A percentile compares a stretch with the other conserved stretches of the same genome.
phyloP scores from a whole-genome alignment of 768 basidiomycete species.

The Trametes cinnabarina region DNA sequence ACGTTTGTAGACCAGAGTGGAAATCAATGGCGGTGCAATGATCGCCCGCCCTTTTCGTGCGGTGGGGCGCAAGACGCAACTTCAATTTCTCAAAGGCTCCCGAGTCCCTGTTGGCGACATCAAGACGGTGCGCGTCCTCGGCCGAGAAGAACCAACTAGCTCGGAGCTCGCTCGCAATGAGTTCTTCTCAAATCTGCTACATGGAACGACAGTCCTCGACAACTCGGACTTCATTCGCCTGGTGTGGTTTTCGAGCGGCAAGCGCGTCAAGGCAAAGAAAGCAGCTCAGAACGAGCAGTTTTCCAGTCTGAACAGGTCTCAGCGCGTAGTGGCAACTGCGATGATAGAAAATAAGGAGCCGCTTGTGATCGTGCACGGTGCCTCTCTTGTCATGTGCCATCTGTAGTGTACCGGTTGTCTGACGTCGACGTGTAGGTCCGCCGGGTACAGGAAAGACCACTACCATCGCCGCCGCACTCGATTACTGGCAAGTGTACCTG shows the following conservation, averaged over 20 bases:
- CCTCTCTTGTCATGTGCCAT: background rate
- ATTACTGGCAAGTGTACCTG: background rate
- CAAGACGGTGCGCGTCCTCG: slow-evolving; percentile 37
- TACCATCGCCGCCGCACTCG: slow-evolving; percentile 39
- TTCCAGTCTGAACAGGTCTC: slow-evolving; percentile 37
- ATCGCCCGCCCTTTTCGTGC: slow-evolving; percentile 30
- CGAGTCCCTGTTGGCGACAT: slow-evolving; percentile 23
- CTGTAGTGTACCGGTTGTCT: too few relatives aligned
- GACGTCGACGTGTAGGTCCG: slow-evolving; percentile 31
- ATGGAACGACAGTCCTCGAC: slow-evolving; percentile 29
- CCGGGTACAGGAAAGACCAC: slow-evolving; percentile 47
- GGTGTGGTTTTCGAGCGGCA: slow-evolving; percentile 40
- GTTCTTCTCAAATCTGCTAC: slow-evolving; percentile 37
- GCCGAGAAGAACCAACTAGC: slow-evolving; percentile 39
- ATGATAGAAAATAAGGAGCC: slow-evolving; percentile 33
- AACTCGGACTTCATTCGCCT: slow-evolving; percentile 35
- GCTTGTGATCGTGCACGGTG: slow-evolving; percentile 41
- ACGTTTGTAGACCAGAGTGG: background rate
- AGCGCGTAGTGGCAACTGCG: slow-evolving; percentile 34
- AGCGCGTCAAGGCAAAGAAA: background rate
- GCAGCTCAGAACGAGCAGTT: background rate
- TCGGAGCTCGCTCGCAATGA: slow-evolving; percentile 39
- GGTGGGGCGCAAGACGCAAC: slow-evolving; percentile 36
- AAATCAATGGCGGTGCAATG: slow-evolving; percentile 15
- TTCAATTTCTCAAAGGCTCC: slow-evolving; percentile 27